phyloP scores from a whole-genome alignment of 202 grass and related monocot species.

The Eragrostis tef region DNA sequence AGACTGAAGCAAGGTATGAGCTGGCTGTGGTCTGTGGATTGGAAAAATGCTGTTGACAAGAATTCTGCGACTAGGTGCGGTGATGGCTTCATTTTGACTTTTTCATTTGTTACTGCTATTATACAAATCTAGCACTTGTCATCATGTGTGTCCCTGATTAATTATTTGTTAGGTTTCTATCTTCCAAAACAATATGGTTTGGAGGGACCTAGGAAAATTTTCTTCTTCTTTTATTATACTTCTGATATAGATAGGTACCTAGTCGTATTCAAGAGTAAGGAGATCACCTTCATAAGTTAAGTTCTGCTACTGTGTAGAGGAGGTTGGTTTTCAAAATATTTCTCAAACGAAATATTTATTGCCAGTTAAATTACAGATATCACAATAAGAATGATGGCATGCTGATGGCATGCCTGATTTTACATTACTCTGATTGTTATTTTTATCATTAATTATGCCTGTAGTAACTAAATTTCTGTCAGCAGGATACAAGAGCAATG shows the following conservation, averaged over 20 bases:
- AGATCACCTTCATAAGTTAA: slow-evolving; percentile 19
- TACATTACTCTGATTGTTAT: neutral
- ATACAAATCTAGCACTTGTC: neutral
- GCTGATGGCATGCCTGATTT: neutral
- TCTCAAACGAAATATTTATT: neutral
- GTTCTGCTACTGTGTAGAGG: neutral
- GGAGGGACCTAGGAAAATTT: neutral
- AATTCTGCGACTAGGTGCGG: slow-evolving; percentile 1
- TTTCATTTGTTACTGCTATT: slow-evolving; percentile 25
- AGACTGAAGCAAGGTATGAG: neutral
- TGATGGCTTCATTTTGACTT: slow-evolving; percentile 25
- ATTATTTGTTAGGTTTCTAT: neutral
- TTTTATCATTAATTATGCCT: neutral
- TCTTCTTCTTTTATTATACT: neutral
- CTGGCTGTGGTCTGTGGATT: neutral
- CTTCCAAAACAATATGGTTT: slow-evolving; percentile 12
- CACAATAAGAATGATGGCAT: slow-evolving; percentile 19
- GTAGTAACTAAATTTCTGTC: neutral
- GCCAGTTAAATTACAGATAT: slow-evolving; percentile 27
- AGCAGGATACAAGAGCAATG: slow-evolving; percentile 8
- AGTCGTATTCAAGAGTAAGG: neutral
- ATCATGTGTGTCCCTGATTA: neutral
- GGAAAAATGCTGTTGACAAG: neutral
- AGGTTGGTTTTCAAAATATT: slow-evolving; percentile 1
- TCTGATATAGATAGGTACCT: neutral